phyloP scores from a whole-genome alignment of 495 filamentous ascomycete genomes.

The Annulohypoxylon stygium region DNA sequence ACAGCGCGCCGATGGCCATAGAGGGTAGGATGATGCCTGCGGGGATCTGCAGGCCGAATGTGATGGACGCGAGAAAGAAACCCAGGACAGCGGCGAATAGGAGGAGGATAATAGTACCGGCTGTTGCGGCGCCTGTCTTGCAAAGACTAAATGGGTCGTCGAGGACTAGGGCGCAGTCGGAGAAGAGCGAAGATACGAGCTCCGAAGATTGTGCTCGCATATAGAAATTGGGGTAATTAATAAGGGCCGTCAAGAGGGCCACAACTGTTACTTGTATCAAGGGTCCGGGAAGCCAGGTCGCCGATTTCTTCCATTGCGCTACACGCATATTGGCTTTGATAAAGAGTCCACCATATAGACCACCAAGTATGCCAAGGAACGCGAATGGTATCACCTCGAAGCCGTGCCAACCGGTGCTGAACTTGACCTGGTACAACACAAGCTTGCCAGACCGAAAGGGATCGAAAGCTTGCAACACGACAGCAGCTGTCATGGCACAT shows the following conservation, averaged over 20 bases:
- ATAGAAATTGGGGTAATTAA: conserved; percentile 95
- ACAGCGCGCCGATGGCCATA: conserved; percentile 95
- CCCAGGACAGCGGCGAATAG: conserved; percentile 83
- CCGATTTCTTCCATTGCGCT: conserved; percentile 81
- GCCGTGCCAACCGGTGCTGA: conserved; percentile 91
- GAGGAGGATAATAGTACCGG: conserved; percentile 81
- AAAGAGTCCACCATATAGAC: conserved; percentile 92
- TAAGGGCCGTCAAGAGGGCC: conserved; percentile 81
- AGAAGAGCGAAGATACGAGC: conserved; percentile 91
- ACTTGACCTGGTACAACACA: conserved; percentile 96
- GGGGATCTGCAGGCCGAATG: conserved; percentile 96
- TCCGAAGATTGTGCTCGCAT: conserved; percentile 94
- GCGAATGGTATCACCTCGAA: conserved; percentile 94
- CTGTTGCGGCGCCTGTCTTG: conserved; percentile 76
- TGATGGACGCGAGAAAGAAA: conserved; percentile 87
- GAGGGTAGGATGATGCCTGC: conserved; percentile 97
- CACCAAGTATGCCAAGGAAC: conserved; percentile 88
- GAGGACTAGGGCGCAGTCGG: conserved; percentile 81
- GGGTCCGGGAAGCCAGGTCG: conserved; percentile 71
- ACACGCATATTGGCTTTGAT: conserved; percentile 94
- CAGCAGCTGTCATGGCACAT: conserved; percentile 96
- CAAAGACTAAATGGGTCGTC: conserved; percentile 92
- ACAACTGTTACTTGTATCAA: conserved; percentile 81
- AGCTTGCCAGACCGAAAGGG: conserved; percentile 97
- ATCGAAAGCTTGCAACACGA: conserved; percentile 91